A percentile compares a stretch with the other conserved stretches of the same genome.
Conservation (phyloP, 169 alveolate genomes). For the Plasmodium falciparum region DNA sequence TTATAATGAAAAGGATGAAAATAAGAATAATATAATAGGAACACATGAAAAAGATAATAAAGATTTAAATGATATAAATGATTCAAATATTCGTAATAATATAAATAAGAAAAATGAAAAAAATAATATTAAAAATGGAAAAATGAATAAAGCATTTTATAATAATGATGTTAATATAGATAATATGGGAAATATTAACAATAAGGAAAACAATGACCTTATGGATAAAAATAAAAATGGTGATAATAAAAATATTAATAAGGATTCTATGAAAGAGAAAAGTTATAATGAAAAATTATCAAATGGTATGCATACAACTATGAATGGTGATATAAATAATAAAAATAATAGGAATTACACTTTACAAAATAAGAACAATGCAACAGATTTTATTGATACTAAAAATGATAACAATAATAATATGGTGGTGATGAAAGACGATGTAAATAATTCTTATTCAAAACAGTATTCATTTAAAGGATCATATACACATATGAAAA, state of each 20-base stretch:
- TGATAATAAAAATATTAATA: not conserved
- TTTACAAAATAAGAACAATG: constrained; percentile 4
- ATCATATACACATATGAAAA: constrained; percentile 30
- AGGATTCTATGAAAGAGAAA: not conserved
- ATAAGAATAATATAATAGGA: not conserved
- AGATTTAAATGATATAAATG: not conserved
- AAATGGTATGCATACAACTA: no score
- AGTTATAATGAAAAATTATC: constrained; percentile 6
- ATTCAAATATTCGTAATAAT: constrained; percentile 1
- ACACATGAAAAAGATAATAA: not conserved
- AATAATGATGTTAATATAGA: constrained; percentile 7
- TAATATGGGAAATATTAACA: not conserved
- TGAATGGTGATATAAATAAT: not conserved
- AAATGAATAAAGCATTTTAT: not conserved
- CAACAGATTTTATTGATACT: constrained; percentile 9
- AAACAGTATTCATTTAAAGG: constrained; percentile 25
- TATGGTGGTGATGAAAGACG: not conserved
- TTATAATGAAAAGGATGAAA: not conserved
- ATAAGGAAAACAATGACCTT: not conserved
- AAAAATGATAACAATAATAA: constrained; percentile 24
- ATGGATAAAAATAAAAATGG: not conserved
- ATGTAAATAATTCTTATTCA: not conserved
- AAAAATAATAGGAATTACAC: not conserved
- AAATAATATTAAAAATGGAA: not conserved
- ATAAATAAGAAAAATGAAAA: not conserved